Percentiles rank a stretch among this genome's conserved stretches.
Conservation (phyloP, 495 filamentous ascomycete species). For the Penicillium desertorum region DNA sequence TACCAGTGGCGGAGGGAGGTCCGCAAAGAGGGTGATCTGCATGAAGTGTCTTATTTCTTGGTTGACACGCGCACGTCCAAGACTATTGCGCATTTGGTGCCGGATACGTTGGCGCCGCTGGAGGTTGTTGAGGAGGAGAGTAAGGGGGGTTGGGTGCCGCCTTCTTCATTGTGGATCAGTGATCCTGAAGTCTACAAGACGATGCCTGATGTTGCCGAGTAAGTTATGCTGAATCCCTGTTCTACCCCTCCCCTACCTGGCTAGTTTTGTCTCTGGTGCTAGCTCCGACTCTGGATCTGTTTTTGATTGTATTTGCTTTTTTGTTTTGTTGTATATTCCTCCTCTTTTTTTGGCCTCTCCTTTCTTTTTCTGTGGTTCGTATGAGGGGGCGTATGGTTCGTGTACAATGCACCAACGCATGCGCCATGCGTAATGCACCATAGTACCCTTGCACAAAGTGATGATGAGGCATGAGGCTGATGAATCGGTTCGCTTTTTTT, state of each 20-base stretch:
- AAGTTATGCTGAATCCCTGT: conserved; percentile 50
- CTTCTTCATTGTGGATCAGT: conserved; percentile 83
- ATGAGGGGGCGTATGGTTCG: background rate
- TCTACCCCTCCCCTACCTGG: background rate
- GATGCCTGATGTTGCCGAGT: conserved; percentile 86
- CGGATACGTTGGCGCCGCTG: conserved; percentile 67
- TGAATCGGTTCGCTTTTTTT: conserved; percentile 21
- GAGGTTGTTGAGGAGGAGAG: conserved; percentile 71
- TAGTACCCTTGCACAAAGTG: background rate
- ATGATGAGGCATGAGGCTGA: conserved; percentile 17
- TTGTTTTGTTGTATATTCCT: background rate
- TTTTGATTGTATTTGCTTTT: conserved; percentile 8
- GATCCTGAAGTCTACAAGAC: conserved; percentile 66
- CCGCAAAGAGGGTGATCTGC: conserved; percentile 59
- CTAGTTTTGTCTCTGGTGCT: background rate
- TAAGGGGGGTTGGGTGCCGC: conserved; percentile 89
- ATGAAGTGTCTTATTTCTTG: conserved; percentile 73
- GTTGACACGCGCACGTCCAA: conserved; percentile 62
- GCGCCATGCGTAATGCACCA: background rate
- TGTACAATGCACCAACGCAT: conserved; percentile 10
- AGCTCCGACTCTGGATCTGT: background rate
- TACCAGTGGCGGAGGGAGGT: conserved; percentile 82
- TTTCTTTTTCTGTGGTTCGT: background rate
- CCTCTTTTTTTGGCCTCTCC: conserved; percentile 3
- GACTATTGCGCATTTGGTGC: conserved; percentile 78